phyloP scores from a whole-genome alignment of 2,329 filamentous ascomycete species.

The Teratosphaeria epicoccoides region DNA sequence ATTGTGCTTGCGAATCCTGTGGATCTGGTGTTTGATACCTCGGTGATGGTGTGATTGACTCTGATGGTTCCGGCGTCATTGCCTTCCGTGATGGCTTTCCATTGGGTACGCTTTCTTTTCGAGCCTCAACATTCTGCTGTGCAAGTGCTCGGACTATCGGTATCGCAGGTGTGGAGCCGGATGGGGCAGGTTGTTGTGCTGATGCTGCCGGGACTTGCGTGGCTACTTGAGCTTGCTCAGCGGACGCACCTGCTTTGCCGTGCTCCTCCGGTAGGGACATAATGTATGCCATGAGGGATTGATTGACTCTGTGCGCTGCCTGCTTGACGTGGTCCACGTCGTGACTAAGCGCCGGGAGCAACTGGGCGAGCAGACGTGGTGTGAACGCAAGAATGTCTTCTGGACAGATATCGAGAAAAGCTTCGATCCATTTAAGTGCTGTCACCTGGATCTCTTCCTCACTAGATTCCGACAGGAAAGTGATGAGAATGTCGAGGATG shows the following conservation, averaged over 20 bases:
- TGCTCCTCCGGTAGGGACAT: conserved; percentile 66
- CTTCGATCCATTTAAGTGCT: conserved; percentile 87
- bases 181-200: conserved; percentile 1
- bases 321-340: conserved; percentile 80
- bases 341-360: conserved; percentile 88
- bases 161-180: not conserved
- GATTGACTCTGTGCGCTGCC: conserved; percentile 81
- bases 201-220: conserved; percentile 2
- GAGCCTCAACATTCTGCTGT: conserved; percentile 5
- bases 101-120: conserved; percentile 5
- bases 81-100: conserved; percentile 10
- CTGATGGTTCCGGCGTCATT: conserved; percentile 14
- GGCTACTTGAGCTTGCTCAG: conserved; percentile 3
- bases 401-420: conserved; percentile 92
- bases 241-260: conserved; percentile 26
- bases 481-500: conserved; percentile 83
- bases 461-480: conserved; percentile 70
- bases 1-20: conserved; percentile 23
- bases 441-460: conserved; percentile 90
- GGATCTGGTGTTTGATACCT: conserved; percentile 21
- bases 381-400: conserved; percentile 95
- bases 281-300: conserved; percentile 85
- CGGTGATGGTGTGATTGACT: conserved; percentile 12
- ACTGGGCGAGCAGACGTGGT: conserved; percentile 79
- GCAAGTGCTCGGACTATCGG: conserved; percentile 2